These are phyloP conservation scores for Pseudogymnoascus destructans DNA, from an alignment of 2,329 filamentous ascomycete genomes.

Conservation along the genomic window DNA sequence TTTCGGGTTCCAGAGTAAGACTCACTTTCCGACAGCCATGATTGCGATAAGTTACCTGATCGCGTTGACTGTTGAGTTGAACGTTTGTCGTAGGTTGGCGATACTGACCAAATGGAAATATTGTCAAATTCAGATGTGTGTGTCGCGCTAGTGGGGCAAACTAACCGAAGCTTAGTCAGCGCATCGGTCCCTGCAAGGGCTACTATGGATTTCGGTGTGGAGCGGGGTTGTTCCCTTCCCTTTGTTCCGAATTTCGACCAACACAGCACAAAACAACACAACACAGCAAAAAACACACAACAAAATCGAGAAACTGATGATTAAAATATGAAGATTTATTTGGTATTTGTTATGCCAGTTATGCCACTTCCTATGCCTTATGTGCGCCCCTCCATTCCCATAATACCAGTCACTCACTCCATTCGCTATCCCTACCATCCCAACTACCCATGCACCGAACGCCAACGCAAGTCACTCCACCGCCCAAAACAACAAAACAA, in stretches of 20 bases:
- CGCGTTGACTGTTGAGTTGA: conserved; percentile 18
- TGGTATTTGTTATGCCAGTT: conserved; percentile 3
- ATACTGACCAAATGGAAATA: conserved; percentile 9
- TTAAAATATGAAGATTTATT: neutral
- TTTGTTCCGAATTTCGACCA: too few species aligned
- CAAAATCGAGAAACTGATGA: neutral
- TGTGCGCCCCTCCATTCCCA: neutral
- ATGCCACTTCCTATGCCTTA: neutral
- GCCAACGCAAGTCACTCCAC: conserved; percentile 8
- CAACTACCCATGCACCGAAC: conserved; percentile 2
- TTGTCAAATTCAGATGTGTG: conserved; percentile 11
- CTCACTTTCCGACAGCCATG: conserved; percentile 75
- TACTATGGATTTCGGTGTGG: neutral
- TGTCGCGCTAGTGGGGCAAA: conserved; percentile 9
- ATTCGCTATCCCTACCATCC: neutral
- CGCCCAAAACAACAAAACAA: conserved; percentile 4
- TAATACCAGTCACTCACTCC: neutral
- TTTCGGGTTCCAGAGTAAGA: conserved; percentile 17
- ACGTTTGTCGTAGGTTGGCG: conserved; percentile 14
- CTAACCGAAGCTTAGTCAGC: conserved; percentile 10
- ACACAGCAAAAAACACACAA: neutral
- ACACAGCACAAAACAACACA: neutral
- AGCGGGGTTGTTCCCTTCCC: neutral
- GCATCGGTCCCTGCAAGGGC: neutral
- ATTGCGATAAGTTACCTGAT: conserved; percentile 40